Evolutionary conservation across 257 asterid species (phyloP), one percentile per base, ranked within the genome.

Genomic region (Asclepias syriaca): DNA sequence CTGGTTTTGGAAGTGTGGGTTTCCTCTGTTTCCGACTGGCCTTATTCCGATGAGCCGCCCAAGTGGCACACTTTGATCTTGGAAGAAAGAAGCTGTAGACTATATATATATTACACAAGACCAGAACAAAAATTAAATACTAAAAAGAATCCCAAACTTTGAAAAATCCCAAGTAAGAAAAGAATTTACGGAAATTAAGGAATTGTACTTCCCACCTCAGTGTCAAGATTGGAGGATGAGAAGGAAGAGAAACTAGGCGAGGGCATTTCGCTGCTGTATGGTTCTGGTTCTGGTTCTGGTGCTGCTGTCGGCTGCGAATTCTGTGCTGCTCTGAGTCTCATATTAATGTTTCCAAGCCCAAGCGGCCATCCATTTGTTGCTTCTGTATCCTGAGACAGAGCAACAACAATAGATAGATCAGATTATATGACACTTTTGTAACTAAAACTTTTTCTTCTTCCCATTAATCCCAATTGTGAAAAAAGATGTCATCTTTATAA

Each of bases 11-110:
- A 59, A 67, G 34, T 72, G 77, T 65, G 78, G 66, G 11, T 51
- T 75, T 59, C 82, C 79, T 70, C 79, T 69, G 39, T 78, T 81
- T 59, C 40, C 74, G 10, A 19, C 51, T 4, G 88, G 71, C 68
- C 63, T 78, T 8, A 88, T 75, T 63, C 97, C 97, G 6, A 90
- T 87, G 11, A 90, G 81, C 71, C 86, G 78, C 6, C 97, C 96
- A 2, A 90, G 80, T 8, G 96, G 74, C 53, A 87, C 86, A 34
- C 93, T 85, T 58, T 75, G 87, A 53, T 88, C 91, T 6, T 80
- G 88, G 34, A 84, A 90, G 78, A 90, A 90, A 6, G 97, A 90
- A 46, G 83, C 81, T 5, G 96, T 84, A 65, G 96, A 90, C 97
- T 90, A 78, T 29, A 29, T 29, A 29, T 2, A 29, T 29, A 29